These are phyloP conservation scores for Amanita pallidorosea DNA, from an alignment of 768 basidiomycete species.

Conservation along the genomic window DNA sequence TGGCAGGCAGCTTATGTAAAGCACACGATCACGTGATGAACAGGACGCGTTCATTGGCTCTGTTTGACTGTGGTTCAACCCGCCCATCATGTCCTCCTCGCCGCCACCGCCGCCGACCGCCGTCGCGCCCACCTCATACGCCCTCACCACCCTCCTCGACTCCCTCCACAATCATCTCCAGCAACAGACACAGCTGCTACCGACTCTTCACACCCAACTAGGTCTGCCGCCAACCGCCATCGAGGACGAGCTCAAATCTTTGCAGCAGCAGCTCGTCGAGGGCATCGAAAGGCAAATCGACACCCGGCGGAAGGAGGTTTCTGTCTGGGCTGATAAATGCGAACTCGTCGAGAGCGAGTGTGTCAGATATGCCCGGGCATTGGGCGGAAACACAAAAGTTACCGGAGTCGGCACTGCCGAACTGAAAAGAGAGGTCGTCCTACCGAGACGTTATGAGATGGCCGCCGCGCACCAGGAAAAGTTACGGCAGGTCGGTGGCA, in stretches of 20 bases:
- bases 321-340: constrained; percentile 61
- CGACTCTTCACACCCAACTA: constrained; percentile 74
- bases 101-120: constrained; percentile 4
- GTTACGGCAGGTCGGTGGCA: constrained; percentile 54
- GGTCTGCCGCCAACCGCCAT: constrained; percentile 73
- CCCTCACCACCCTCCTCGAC: constrained; percentile 59
- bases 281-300: constrained; percentile 72
- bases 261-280: constrained; percentile 66
- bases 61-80: constrained; percentile 5
- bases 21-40: constrained; percentile 10
- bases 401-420: constrained; percentile 57
- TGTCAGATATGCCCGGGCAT: constrained; percentile 50
- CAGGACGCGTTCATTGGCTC: constrained; percentile 7
- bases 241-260: constrained; percentile 64
- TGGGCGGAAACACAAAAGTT: constrained; percentile 64
- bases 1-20: not conserved
- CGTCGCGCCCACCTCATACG: constrained; percentile 19
- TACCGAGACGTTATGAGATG: constrained; percentile 64
- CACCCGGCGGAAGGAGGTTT: constrained; percentile 61
- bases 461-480: constrained; percentile 68
- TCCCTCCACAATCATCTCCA: constrained; percentile 72
- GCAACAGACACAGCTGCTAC: constrained; percentile 72
- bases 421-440: constrained; percentile 56
- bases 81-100: not conserved
- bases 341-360: constrained; percentile 53